Conservation (phyloP, 2,329 filamentous ascomycete species). For the Paraphoma chrysanthemicola region DNA sequence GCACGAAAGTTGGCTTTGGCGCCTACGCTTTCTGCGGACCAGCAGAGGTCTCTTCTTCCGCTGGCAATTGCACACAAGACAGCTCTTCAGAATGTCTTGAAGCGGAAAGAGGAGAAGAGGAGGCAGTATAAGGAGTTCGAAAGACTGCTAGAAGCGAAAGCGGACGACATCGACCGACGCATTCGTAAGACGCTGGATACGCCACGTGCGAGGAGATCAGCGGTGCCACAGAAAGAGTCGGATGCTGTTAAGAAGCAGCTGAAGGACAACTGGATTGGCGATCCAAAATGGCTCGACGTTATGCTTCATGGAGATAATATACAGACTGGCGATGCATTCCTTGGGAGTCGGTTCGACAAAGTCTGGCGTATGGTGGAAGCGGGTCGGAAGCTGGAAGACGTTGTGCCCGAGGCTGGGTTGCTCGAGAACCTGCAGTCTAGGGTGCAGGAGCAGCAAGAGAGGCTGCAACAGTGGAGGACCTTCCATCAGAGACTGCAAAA, state of each 20-base stretch:
- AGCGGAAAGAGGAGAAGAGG: conserved; percentile 66
- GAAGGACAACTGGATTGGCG: conserved; percentile 79
- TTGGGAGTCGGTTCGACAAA: conserved; percentile 71
- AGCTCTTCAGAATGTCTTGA: conserved; percentile 67
- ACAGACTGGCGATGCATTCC: conserved; percentile 65
- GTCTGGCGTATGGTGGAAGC: conserved; percentile 74
- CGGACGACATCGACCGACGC: conserved; percentile 62
- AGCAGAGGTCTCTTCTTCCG: conserved; percentile 60
- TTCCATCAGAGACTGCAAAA: conserved; percentile 59
- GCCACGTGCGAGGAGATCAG: conserved; percentile 27
- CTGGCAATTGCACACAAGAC: conserved; percentile 77
- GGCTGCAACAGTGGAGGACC: conserved; percentile 76
- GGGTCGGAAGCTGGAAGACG: conserved; percentile 64
- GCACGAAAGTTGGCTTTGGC: conserved; percentile 59
- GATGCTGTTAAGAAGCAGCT: conserved; percentile 64
- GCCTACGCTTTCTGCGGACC: conserved; percentile 32
- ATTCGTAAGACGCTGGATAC: conserved; percentile 52
- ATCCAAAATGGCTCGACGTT: conserved; percentile 74
- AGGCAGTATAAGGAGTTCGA: conserved; percentile 69
- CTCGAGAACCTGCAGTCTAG: conserved; percentile 75
- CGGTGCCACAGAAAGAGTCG: conserved; percentile 42
- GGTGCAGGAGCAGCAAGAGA: conserved; percentile 69
- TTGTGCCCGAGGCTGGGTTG: conserved; percentile 60
- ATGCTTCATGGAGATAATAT: conserved; percentile 71
- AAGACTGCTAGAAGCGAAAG: conserved; percentile 69